These are phyloP conservation scores for Monosporozyma aerobia DNA, from an alignment of 805 yeast species.

Conservation along the genomic window DNA sequence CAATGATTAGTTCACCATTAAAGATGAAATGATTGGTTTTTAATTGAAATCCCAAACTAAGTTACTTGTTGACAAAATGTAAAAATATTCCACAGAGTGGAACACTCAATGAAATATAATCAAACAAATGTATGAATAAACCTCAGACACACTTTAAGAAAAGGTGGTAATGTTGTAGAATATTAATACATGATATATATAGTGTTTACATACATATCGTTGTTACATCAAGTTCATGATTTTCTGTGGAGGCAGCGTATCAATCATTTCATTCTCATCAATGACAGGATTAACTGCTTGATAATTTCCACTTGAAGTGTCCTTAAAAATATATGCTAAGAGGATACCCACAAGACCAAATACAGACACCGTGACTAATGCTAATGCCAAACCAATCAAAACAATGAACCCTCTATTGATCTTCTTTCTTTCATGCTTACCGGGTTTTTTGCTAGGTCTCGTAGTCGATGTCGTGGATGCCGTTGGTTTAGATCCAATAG, in stretches of 20 bases:
- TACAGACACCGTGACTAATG: conserved; percentile 41
- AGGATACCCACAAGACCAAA: conserved; percentile 35
- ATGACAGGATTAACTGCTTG: conserved; percentile 44
- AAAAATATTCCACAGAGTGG: too few relatives aligned
- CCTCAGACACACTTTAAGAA: not conserved
- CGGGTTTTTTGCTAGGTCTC: conserved; percentile 6
- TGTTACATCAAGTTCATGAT: conserved; percentile 32
- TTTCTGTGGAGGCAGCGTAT: conserved; percentile 52
- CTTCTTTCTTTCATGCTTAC: conserved; percentile 13
- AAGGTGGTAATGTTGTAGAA: not conserved
- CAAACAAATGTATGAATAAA: not conserved
- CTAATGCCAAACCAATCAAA: conserved; percentile 57
- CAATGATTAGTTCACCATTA: too few relatives aligned
- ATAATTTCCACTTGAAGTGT: conserved; percentile 33
- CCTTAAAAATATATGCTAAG: conserved; percentile 29
- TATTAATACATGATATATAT: not conserved
- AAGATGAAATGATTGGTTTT: too few relatives aligned
- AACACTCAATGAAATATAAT: too few relatives aligned
- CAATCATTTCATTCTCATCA: conserved; percentile 51
- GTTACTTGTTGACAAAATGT: too few relatives aligned
- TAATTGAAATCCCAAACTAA: too few relatives aligned
- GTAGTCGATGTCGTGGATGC: conserved; percentile 14
- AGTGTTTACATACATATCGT: not conserved
- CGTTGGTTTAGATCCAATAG: conserved; percentile 8
- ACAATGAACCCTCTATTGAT: conserved; percentile 54